Evolutionary conservation across 768 basidiomycete genomes (phyloP).

Genomic region (Albatrellus ellisii): DNA sequence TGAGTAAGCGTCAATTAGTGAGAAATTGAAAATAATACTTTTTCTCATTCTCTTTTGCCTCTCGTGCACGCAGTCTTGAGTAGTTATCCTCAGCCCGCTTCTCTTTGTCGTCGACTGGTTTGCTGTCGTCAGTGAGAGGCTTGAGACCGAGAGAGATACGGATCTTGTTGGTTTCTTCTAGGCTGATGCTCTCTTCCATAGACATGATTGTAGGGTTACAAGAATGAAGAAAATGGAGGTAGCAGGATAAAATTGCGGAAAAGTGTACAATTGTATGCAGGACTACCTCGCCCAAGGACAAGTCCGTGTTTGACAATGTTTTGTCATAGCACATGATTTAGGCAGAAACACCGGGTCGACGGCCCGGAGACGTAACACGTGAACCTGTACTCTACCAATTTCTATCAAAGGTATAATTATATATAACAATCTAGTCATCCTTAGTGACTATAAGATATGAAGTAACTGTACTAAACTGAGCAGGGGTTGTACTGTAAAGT

Average conservation of each 20-base stretch:
- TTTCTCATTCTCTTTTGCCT: constrained; percentile 56
- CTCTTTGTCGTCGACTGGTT: constrained; percentile 61
- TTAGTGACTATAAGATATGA: no score
- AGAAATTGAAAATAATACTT: constrained; percentile 36
- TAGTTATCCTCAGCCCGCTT: constrained; percentile 84
- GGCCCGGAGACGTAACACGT: no score
- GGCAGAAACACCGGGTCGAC: no score
- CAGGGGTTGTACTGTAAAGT: no score
- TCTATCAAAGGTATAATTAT: no score
- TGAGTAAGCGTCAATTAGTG: constrained; percentile 9
- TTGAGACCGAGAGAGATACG: constrained; percentile 89
- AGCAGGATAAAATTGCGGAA: background rate
- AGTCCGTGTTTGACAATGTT: no score
- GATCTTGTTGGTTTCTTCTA: constrained; percentile 94
- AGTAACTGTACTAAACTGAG: no score
- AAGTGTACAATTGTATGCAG: no score
- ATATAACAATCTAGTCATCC: no score
- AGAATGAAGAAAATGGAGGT: background rate
- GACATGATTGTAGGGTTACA: constrained; percentile 14
- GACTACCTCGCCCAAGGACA: no score
- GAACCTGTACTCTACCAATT: no score
- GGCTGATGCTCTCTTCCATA: constrained; percentile 80
- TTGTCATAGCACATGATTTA: no score
- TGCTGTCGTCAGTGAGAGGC: constrained; percentile 76
- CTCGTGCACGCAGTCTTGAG: constrained; percentile 52